Base-by-base conservation (phyloP, 202 grass and related monocot genomes). In the Brachypodium distachyon region DNA sequence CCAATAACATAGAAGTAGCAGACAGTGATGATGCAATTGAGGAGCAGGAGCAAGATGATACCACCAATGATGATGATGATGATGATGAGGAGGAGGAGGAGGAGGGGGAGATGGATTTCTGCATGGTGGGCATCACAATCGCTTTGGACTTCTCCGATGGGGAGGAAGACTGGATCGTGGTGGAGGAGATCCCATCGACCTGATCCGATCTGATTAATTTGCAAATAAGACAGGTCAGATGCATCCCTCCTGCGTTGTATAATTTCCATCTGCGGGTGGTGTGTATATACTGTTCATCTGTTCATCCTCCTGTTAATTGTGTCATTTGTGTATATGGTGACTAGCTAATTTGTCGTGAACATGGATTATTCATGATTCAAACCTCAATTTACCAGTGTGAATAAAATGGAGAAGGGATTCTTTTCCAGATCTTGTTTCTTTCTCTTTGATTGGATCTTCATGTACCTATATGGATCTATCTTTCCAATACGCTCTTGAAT, bases 81-180 rank as follows among this genome's bases (percentile, higher is more conserved):
- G n/a, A 18, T 40, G 2, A 38, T 14, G 23, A 16, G 7, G 63
- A 39, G 7, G 62, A 66, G 1, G 63, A 41, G 36, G 72, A 58
- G 13, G 47, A 79, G 5, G 89, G 74, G 6, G 86, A 87, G 47
- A 83, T 87, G 84, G 87, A 84, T 3, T 97, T 90, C 85, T 92
- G 61, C 84, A 83, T 90, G 58, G 93, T 93, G 44, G 87, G 90
- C 18, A 78, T 90, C 77, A 71, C 72, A 4, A 89, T 93, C 77
- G 65, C 78, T 0, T 48, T 85, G 36, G 89, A 90, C 41, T 92
- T 76, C 59, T 93, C 85, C 12, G 90, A 90, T 43, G 87, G 84
- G 7, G 93, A 96, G 63, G 92, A 92, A 76, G 93, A 92, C 83
- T 97, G 93, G 93, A 84, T 97, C 73, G 82, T 97, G 78, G 90